Evolutionary conservation across 768 basidiomycete species (phyloP), one percentile per base, ranked within the genome.

Genomic region (Pulveroboletus sp.): DNA sequence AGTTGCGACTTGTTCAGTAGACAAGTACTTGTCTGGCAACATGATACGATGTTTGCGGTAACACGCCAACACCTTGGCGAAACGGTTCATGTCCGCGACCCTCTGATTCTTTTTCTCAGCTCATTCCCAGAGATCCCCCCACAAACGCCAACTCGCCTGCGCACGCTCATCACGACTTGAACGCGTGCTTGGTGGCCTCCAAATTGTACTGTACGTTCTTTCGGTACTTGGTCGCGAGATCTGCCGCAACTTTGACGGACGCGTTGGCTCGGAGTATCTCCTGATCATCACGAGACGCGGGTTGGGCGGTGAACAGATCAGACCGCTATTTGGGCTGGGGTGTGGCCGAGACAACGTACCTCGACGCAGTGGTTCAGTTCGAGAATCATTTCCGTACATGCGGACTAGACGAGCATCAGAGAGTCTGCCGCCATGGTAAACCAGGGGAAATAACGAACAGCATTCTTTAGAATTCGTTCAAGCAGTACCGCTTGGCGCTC

Each of bases 121-220:
- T 27, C 5, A 27, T 27, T 9, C 25, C 25, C 9, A 27, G 25
- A 27, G 25, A n/a, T n/a, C n/a, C n/a, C 9, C 25, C 23, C 31
- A 29, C 7, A 47, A 33, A 16, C 23, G 5, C 38, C 45, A 24
- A 17, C 24, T 4, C 8, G 21, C 33, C 33, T n/a, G 21, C 32
- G 21, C 32, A n/a, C 29, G 8, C 23, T 39, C 32, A 14, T 40
- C 44, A 47, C 6, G 55, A 45, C 25, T 51, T 23, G 42, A 38
- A 49, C 49, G 63, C 66, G 12, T 66, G 63, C 53, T 73, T 78
- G 40, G 82, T 87, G 38, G 86, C 85, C 59, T 90, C 86, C 49
- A 97, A 66, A 64, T 94, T 95, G 65, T 93, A 95, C 64, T 88
- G 85, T 44, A 94, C 93, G 69, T 97, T 97, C 70, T 91, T 85